Evolutionary conservation across 176 grass and related monocot genomes (phyloP).

Genomic region (Triticum dicoccoides): DNA sequence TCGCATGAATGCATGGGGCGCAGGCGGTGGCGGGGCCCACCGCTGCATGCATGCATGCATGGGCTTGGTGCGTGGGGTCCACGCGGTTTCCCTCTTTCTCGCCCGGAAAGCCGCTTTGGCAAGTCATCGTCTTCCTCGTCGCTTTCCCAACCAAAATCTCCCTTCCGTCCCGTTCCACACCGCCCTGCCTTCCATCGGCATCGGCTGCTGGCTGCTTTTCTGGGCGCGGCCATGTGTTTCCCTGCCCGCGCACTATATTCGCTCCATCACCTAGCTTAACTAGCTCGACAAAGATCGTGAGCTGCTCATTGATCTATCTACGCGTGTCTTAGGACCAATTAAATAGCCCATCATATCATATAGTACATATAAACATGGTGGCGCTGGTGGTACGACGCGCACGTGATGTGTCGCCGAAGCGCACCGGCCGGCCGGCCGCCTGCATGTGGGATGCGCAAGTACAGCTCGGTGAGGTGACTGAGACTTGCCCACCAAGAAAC

Average conservation of each 20-base stretch:
- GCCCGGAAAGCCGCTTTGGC: neutral
- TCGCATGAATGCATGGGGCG: neutral
- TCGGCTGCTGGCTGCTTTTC: neutral
- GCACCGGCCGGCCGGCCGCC: neutral
- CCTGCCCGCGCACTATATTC: neutral
- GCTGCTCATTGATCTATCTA: neutral
- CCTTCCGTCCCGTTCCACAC: neutral
- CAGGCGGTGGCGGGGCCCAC: neutral
- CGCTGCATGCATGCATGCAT: neutral
- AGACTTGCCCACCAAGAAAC: conserved; percentile 30
- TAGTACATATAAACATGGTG: neutral
- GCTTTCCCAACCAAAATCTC: neutral
- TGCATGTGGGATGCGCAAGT: neutral
- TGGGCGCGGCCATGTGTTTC: neutral
- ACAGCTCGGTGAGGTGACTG: conserved; percentile 8
- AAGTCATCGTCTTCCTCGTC: neutral
- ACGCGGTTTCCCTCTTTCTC: neutral
- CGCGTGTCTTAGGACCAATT: neutral
- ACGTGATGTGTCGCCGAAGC: conserved; percentile 14
- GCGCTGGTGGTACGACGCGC: neutral
- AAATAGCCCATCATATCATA: neutral
- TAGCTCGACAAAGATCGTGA: neutral
- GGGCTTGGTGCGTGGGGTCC: neutral
- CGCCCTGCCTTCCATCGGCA: neutral
- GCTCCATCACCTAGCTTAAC: neutral